A percentile compares a stretch with the other conserved stretches of the same genome.
Conservation (phyloP, 1,284 basidiomycete species). For the Hemileia vastatrix region DNA sequence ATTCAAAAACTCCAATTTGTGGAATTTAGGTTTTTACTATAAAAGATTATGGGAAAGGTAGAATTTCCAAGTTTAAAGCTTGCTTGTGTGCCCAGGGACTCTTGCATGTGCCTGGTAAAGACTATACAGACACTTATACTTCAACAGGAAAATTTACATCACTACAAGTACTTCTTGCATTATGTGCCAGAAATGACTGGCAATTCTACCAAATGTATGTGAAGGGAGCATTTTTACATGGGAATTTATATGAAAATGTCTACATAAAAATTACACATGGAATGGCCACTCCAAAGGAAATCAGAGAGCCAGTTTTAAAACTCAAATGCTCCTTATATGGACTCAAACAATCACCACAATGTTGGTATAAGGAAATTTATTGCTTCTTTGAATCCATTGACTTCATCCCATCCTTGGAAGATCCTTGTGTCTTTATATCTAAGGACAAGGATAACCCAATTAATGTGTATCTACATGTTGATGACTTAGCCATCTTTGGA, state of each 20-base stretch:
- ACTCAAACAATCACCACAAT: slow-evolving; percentile 16
- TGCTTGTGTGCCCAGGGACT: no score
- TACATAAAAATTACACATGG: slow-evolving; percentile 3
- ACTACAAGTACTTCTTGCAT: slow-evolving; percentile 33
- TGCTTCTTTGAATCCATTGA: slow-evolving; percentile 24
- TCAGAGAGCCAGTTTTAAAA: not conserved
- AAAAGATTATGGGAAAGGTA: no score
- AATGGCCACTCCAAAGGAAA: not conserved
- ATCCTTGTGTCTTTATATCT: no score
- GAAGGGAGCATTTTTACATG: slow-evolving; percentile 20
- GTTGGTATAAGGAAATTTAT: not conserved
- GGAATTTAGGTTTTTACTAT: no score
- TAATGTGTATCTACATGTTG: no score
- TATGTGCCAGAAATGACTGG: slow-evolving; percentile 2
- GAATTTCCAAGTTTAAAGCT: no score
- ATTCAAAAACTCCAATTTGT: no score
- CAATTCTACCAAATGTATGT: slow-evolving; percentile 9
- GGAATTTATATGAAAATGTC: slow-evolving; percentile 2
- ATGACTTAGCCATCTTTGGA: no score
- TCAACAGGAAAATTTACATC: slow-evolving; percentile 47
- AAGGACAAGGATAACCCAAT: no score
- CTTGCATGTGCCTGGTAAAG: no score
- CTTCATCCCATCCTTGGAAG: no score
- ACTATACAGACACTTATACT: slow-evolving; percentile 49
- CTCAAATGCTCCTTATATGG: slow-evolving; percentile 19